These are phyloP conservation scores for Epichloe aotearoae DNA, from an alignment of 2,329 filamentous ascomycete genomes.

Conservation along the genomic window DNA sequence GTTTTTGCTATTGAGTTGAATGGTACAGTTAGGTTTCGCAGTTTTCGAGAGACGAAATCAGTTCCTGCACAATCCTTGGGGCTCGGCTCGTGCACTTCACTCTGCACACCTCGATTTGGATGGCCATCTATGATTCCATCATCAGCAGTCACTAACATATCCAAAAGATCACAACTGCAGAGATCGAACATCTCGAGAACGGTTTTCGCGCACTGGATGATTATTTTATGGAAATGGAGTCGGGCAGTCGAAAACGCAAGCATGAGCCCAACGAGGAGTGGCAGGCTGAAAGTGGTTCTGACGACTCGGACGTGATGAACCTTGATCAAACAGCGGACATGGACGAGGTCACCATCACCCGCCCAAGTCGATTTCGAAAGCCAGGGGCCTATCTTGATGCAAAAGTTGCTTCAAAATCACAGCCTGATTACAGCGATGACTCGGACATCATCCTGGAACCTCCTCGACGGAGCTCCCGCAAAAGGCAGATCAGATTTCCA, in stretches of 20 bases:
- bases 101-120: not conserved
- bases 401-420: slow-evolving; percentile 2
- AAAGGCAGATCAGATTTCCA: not conserved
- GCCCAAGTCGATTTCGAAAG: not conserved
- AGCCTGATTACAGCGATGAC: slow-evolving; percentile 2
- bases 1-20: not conserved
- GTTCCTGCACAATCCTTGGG: not conserved
- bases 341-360: slow-evolving; percentile 6
- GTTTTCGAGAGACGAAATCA: not conserved
- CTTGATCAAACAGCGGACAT: slow-evolving; percentile 13
- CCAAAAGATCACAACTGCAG: slow-evolving; percentile 17
- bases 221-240: slow-evolving; percentile 10
- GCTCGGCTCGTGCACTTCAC: not conserved
- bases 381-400: not conserved
- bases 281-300: slow-evolving; percentile 14
- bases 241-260: slow-evolving; percentile 19
- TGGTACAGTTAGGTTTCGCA: not conserved
- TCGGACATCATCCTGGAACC: slow-evolving; percentile 1
- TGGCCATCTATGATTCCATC: not conserved
- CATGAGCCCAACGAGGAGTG: slow-evolving; percentile 14
- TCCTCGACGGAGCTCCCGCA: slow-evolving; percentile 7
- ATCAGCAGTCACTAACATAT: slow-evolving; percentile 8
- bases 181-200: slow-evolving; percentile 20
- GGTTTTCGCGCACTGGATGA: slow-evolving; percentile 17
- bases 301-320: slow-evolving; percentile 15